Evolutionary conservation across 2,329 filamentous ascomycete species (phyloP), one percentile per base, ranked within the genome.

Genomic region (Trichoderma gracile): DNA sequence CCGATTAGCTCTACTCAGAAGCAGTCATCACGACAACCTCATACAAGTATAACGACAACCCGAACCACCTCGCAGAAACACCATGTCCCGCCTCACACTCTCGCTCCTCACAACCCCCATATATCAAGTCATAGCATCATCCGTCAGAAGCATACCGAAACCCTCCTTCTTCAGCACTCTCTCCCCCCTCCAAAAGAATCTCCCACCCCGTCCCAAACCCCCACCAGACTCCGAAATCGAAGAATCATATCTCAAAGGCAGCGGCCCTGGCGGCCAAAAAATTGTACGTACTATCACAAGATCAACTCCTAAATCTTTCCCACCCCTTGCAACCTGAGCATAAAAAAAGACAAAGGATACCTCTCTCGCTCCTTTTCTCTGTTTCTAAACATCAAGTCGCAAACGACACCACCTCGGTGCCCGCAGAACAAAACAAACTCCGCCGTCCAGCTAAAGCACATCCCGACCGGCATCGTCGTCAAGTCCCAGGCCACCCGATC

Each of bases 401-500:
- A 9, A 33, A 33, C 30, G 30, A 33, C 30, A 10, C 30, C 30
- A 10, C 10, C 30, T 10, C 8, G 4, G 7, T 10, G 43, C 30
- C 47, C 7, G 55, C 67, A 89, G 89, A 99, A 99, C 79, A 99
- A 99, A 86, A 99, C 95, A 27, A 93, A 89, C 69, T 97, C 92
- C 0, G 94, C 94, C 43, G 94, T 97, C 2, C 95, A 99, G 75
- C 82, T 99, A 42, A 95, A 89, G 70, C 95, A 99, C 76, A 79
- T 90, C 17, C 92, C 94, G 6, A 96, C 93, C 0, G 94, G 94
- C 67, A 87, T 97, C 60, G 93, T 98, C 15, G 86, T 99, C 68
- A 99, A 99, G 79, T 94, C 87, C 63, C 95, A 99, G 78, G 92
- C 89, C 21, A 98, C 95, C 9, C 88, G 95, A 54, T 96, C 91